phyloP scores from a whole-genome alignment of 179 eudicot genomes.

The Vitellaria paradoxa region DNA sequence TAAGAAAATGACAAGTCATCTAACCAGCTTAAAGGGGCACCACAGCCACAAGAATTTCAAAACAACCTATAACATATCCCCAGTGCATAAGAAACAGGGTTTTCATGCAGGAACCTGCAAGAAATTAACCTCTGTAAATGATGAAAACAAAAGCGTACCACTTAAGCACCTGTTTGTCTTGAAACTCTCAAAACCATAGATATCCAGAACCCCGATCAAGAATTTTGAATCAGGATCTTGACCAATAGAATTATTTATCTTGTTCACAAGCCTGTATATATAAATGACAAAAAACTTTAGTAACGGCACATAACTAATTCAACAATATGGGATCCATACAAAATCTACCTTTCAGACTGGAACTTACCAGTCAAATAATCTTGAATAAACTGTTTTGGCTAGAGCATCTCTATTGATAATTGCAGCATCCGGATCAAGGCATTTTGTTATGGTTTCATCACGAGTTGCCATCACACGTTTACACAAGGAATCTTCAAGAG shows the following conservation, averaged over 20 bases:
- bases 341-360: constrained; percentile 10
- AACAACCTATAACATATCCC: constrained; percentile 2
- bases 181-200: constrained; percentile 98
- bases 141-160: constrained; percentile 82
- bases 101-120: constrained; percentile 1
- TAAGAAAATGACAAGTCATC: not conserved
- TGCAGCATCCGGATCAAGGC: constrained; percentile 74
- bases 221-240: constrained; percentile 79
- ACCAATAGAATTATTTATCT: constrained; percentile 91
- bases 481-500: constrained; percentile 88
- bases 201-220: constrained; percentile 89
- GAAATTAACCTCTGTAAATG: constrained; percentile 24
- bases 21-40: not conserved
- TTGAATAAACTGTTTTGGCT: constrained; percentile 81
- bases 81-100: not conserved
- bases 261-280: constrained; percentile 76
- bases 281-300: constrained; percentile 16
- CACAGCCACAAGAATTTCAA: not conserved
- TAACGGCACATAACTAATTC: not conserved
- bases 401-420: constrained; percentile 83
- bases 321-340: not conserved
- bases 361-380: constrained; percentile 87
- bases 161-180: constrained; percentile 99
- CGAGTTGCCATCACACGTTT: constrained; percentile 91
- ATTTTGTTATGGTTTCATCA: constrained; percentile 79